Percentiles rank a stretch among this genome's conserved stretches.
phyloP scores from a whole-genome alignment of 2,329 filamentous ascomycete species.

The Fusarium annulatum region DNA sequence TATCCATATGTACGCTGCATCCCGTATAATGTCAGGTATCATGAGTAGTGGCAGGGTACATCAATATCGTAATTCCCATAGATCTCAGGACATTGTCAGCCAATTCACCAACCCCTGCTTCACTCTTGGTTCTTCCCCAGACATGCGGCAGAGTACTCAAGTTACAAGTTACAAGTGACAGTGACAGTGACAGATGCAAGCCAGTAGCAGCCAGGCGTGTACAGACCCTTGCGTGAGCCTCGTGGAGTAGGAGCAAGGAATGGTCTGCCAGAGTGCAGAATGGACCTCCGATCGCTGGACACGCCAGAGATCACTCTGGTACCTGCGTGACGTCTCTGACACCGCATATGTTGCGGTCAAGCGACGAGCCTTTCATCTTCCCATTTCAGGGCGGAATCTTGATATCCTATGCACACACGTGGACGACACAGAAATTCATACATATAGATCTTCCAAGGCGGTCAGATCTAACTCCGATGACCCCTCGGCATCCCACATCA shows the following conservation, averaged over 20 bases:
- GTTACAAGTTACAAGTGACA: slow-evolving; percentile 13
- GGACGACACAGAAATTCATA: slow-evolving; percentile 5
- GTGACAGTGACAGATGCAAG: slow-evolving; percentile 33
- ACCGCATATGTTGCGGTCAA: slow-evolving; percentile 31
- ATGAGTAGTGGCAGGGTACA: slow-evolving; percentile 29
- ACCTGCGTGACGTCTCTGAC: slow-evolving; percentile 44
- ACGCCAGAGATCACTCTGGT: slow-evolving; percentile 26
- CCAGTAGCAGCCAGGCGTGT: slow-evolving; percentile 32
- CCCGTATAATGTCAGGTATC: slow-evolving; percentile 4
- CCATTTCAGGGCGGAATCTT: background rate
- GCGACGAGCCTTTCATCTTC: slow-evolving; percentile 2
- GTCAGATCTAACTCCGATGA: slow-evolving; percentile 25
- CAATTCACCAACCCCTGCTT: slow-evolving; percentile 36
- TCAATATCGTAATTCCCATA: slow-evolving; percentile 17
- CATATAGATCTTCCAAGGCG: slow-evolving; percentile 6
- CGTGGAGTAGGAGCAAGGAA: slow-evolving; percentile 38
- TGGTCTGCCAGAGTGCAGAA: slow-evolving; percentile 26
- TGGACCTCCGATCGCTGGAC: slow-evolving; percentile 15
- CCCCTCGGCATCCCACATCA: slow-evolving; percentile 20
- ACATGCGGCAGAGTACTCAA: slow-evolving; percentile 13
- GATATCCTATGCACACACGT: slow-evolving; percentile 4
- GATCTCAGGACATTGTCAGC: slow-evolving; percentile 27
- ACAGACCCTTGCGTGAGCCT: slow-evolving; percentile 43
- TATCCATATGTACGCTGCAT: background rate
- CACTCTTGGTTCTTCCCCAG: slow-evolving; percentile 20